Conservation (phyloP, 495 filamentous ascomycete genomes). For the Lichenothelia convexa region DNA sequence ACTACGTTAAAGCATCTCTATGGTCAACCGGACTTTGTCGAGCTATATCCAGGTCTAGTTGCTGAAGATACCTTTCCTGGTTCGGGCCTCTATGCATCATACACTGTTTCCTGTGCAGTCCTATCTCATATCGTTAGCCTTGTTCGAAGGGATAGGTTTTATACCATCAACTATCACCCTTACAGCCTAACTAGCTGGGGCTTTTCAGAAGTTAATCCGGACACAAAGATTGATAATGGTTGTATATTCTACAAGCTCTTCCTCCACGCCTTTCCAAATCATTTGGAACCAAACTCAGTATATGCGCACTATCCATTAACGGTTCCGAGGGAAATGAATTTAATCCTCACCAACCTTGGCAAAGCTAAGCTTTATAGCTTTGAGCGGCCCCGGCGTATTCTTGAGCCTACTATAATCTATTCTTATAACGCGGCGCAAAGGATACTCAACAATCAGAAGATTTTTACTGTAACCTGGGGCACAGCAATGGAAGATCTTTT, state of each 20-base stretch:
- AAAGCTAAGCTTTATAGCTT: constrained; percentile 31
- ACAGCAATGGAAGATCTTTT: constrained; percentile 33
- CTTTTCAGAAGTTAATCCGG: constrained; percentile 31
- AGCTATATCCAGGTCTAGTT: constrained; percentile 67
- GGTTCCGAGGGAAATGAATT: constrained; percentile 33
- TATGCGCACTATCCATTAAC: constrained; percentile 44
- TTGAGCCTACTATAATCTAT: constrained; percentile 24
- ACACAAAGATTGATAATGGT: constrained; percentile 34
- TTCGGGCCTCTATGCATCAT: constrained; percentile 64
- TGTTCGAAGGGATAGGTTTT: constrained; percentile 77
- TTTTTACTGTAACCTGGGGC: constrained; percentile 39
- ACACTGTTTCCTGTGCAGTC: constrained; percentile 66
- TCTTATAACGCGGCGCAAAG: constrained; percentile 30
- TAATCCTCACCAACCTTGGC: constrained; percentile 30
- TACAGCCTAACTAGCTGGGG: constrained; percentile 73
- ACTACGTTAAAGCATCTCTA: constrained; percentile 58
- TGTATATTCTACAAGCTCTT: constrained; percentile 44
- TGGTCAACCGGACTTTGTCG: constrained; percentile 60
- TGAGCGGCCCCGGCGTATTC: constrained; percentile 23
- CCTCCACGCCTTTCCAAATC: constrained; percentile 39
- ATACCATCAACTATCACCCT: constrained; percentile 54
- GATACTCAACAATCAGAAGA: constrained; percentile 30
- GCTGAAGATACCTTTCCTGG: constrained; percentile 63
- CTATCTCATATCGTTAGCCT: constrained; percentile 71
- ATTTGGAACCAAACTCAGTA: constrained; percentile 36